Percentiles rank a stretch among this genome's conserved stretches.
Conservation (phyloP, 2,329 filamentous ascomycete genomes). For the Colletotrichum destructivum region DNA sequence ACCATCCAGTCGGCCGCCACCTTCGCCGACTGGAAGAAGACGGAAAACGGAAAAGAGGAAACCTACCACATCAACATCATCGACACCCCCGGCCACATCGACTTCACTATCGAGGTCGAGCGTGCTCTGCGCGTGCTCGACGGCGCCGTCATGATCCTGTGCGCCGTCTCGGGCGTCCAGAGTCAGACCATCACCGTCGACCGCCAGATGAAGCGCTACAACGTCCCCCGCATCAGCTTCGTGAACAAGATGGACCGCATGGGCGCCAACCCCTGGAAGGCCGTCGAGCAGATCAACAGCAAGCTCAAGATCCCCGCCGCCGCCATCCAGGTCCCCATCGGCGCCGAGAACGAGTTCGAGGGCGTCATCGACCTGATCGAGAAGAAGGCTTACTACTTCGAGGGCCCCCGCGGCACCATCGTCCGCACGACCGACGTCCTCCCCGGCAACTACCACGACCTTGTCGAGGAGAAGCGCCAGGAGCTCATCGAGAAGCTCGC, state of each 20-base stretch:
- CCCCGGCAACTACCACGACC: constrained; percentile 81
- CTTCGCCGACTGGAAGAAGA: constrained; percentile 97
- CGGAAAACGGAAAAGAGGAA: constrained; percentile 85
- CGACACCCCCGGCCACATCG: constrained; percentile 97
- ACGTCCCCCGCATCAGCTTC: constrained; percentile 94
- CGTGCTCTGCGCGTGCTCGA: constrained; percentile 94
- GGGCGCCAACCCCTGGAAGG: constrained; percentile 98
- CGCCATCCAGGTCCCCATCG: constrained; percentile 95
- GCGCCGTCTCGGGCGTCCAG: constrained; percentile 96
- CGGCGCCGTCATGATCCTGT: constrained; percentile 98
- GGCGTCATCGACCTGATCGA: constrained; percentile 93
- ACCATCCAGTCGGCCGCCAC: constrained; percentile 99
- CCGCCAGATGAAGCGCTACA: constrained; percentile 98
- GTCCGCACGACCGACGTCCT: constrained; percentile 85
- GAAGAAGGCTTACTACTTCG: constrained; percentile 95
- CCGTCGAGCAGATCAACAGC: constrained; percentile 95
- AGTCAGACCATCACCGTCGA: constrained; percentile 99
- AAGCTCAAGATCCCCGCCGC: constrained; percentile 95
- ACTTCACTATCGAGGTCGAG: constrained; percentile 99
- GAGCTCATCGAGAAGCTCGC: constrained; percentile 94
- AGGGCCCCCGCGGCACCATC: constrained; percentile 84
- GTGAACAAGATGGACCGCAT: constrained; percentile 99
- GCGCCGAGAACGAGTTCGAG: constrained; percentile 89
- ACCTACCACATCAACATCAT: constrained; percentile 99
- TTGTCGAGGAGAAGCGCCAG: constrained; percentile 86